Percentiles rank a stretch among this genome's conserved stretches.
phyloP scores from a whole-genome alignment of 306 rosid species.

The Cicer cuneatum region DNA sequence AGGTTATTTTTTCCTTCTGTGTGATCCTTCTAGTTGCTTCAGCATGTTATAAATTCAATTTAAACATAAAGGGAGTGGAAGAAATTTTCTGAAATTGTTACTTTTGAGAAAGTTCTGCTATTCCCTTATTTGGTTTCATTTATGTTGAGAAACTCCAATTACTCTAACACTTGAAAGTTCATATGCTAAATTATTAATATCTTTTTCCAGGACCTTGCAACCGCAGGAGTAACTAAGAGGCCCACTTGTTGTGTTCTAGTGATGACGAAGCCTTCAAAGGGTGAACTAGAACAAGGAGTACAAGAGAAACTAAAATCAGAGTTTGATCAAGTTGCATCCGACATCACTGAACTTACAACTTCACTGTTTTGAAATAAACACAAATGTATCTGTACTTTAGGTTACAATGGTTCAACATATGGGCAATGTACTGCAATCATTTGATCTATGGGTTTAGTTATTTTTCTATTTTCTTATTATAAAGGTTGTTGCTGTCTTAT shows the following conservation, averaged over 20 bases:
- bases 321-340: slow-evolving; percentile 67
- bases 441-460: slow-evolving; percentile 35
- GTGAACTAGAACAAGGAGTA: slow-evolving; percentile 65
- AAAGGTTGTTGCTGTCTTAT: neutral
- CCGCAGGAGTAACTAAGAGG: slow-evolving; percentile 95
- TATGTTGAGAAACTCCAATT: neutral
- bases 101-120: neutral
- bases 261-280: slow-evolving; percentile 80
- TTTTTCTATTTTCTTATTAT: slow-evolving; percentile 6
- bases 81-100: neutral
- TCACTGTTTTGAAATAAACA: slow-evolving; percentile 65
- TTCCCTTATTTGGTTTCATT: neutral
- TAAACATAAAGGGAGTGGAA: neutral
- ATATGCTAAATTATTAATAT: neutral
- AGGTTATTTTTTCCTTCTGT: neutral
- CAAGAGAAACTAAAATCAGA: slow-evolving; percentile 80
- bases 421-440: slow-evolving; percentile 22
- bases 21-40: too few relatives aligned
- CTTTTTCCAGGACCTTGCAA: slow-evolving; percentile 80
- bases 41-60: neutral
- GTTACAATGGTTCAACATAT: slow-evolving; percentile 32
- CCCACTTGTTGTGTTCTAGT: slow-evolving; percentile 96
- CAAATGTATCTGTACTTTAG: slow-evolving; percentile 22
- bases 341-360: slow-evolving; percentile 61
- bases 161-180: neutral